A percentile compares a stretch with the other conserved stretches of the same genome.
These are phyloP conservation scores for Colletotrichum higginsianum DNA, from an alignment of 2,329 filamentous ascomycete genomes.

Conservation along the genomic window DNA sequence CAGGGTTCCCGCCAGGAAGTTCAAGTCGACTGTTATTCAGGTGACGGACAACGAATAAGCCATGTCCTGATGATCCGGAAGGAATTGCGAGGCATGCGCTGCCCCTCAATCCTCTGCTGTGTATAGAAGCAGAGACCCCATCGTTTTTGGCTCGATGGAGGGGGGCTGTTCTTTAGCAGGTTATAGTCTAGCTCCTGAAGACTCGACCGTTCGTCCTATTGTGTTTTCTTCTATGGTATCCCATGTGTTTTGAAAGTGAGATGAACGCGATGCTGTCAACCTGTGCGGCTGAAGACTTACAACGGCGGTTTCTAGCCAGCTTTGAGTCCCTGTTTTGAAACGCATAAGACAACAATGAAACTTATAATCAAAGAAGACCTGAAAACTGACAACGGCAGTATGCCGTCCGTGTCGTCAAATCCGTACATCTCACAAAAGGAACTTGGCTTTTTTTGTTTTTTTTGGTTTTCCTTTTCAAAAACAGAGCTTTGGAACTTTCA, in stretches of 20 bases:
- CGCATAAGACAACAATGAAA: too few species aligned
- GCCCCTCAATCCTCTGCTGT: not conserved
- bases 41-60: conserved; percentile 58
- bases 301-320: not conserved
- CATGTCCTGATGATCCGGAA: not conserved
- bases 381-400: too few species aligned
- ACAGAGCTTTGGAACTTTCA: too few species aligned
- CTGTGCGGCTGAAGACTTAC: not conserved
- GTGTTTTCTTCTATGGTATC: rapidly evolving
- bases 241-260: not conserved
- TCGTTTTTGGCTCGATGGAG: not conserved
- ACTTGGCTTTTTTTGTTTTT: too few species aligned
- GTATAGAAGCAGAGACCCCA: too few species aligned
- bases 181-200: not conserved
- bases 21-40: conserved; percentile 60
- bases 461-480: too few species aligned
- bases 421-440: too few species aligned
- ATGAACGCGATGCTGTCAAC: not conserved
- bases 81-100: not conserved
- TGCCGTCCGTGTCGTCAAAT: too few species aligned
- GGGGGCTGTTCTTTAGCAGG: not conserved
- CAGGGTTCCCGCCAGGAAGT: conserved; percentile 58
- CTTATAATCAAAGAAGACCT: too few species aligned
- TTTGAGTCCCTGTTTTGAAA: too few species aligned
- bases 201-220: not conserved